Conservation (phyloP, 2,329 filamentous ascomycete genomes). For the Pseudopyricularia cyperi region DNA sequence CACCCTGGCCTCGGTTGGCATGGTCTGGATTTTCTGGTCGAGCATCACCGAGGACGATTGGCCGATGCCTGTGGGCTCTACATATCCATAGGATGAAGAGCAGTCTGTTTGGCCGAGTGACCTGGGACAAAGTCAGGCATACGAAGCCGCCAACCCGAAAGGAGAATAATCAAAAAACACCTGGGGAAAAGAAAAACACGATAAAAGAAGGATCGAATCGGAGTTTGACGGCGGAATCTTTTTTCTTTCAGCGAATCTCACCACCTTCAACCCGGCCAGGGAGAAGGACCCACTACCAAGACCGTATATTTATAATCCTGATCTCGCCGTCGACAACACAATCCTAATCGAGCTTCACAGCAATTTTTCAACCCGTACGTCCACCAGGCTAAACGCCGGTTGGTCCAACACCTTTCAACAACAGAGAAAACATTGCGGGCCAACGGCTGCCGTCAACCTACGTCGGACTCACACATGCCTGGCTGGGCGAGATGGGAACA, state of each 20-base stretch:
- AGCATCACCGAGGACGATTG: constrained; percentile 99
- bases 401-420: neutral
- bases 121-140: neutral
- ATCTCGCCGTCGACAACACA: neutral
- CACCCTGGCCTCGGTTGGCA: constrained; percentile 69
- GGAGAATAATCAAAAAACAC: neutral
- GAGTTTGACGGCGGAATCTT: constrained; percentile 3
- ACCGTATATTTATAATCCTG: neutral
- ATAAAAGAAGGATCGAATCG: neutral
- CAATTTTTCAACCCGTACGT: neutral
- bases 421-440: neutral
- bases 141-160: neutral
- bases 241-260: neutral
- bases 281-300: neutral
- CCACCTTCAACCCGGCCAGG: neutral
- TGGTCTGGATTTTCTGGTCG: constrained; percentile 93
- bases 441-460: neutral
- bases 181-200: neutral
- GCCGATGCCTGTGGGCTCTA: constrained; percentile 44
- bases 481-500: neutral
- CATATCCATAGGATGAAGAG: neutral
- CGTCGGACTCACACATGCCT: neutral
- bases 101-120: neutral
- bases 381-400: neutral
- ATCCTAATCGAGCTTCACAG: neutral